phyloP scores from a whole-genome alignment of 495 filamentous ascomycete genomes.

The Hypoxylon perforatum region DNA sequence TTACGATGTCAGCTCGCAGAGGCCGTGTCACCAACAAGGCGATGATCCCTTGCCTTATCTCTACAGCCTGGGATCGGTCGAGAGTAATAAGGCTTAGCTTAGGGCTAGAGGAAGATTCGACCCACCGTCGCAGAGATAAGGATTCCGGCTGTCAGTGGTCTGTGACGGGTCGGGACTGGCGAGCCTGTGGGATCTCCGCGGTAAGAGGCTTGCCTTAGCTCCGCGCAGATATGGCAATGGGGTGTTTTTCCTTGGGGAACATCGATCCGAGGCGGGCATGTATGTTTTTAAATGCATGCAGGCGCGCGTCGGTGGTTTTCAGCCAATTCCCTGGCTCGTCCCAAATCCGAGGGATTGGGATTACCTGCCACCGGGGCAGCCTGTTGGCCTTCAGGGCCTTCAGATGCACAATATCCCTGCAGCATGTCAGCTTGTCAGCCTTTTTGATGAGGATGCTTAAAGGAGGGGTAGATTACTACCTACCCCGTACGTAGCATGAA shows the following conservation, averaged over 20 bases:
- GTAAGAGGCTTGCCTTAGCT: constrained; percentile 27
- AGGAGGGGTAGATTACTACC: constrained; percentile 6
- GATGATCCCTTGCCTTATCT: constrained; percentile 34
- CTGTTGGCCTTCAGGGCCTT: neutral
- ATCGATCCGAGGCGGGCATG: constrained; percentile 23
- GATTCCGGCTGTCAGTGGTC: constrained; percentile 31
- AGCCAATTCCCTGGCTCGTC: constrained; percentile 3
- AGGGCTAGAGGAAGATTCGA: constrained; percentile 7
- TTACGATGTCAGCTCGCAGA: constrained; percentile 1
- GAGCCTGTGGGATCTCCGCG: constrained; percentile 31
- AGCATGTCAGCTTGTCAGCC: constrained; percentile 27
- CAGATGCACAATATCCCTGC: constrained; percentile 22
- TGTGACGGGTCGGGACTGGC: neutral
- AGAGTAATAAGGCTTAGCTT: constrained; percentile 15
- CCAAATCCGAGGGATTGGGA: constrained; percentile 22
- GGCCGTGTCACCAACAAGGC: constrained; percentile 1
- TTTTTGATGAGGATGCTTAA: neutral
- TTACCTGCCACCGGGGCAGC: constrained; percentile 1
- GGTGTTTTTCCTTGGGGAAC: constrained; percentile 3
- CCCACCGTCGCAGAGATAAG: constrained; percentile 39
- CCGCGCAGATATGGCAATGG: neutral
- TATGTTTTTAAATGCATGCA: constrained; percentile 11
- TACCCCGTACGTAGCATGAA: neutral
- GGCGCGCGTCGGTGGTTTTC: neutral
- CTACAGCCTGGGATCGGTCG: constrained; percentile 4